Evolutionary conservation across 352 stramenopile species (phyloP), one percentile per base, ranked within the genome.

Genomic region (Globisporangium okanoganense): DNA sequence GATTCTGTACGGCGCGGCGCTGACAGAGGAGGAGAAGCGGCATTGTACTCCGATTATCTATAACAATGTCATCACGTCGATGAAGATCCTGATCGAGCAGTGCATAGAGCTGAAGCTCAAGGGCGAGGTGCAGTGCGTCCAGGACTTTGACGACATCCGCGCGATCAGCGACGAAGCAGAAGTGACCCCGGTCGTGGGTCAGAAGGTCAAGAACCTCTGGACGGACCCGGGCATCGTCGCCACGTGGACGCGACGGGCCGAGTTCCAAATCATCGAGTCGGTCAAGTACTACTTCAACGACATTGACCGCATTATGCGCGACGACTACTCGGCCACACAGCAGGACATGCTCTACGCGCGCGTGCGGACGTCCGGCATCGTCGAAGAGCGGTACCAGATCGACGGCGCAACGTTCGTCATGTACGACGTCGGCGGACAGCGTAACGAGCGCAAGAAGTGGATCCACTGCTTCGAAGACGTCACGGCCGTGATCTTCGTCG

Each of bases 381-480:
- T 98, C 41, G 97, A 97, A 62, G 94, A 98, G 67, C 85, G 89
- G 63, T 98, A 98, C 72, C 82, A 96, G 56, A 98, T 98, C 64
- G 93, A 98, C 66, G 90, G 88, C 43, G 95, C 95, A 25, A 93
- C 97, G n/a, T 98, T 98, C 67, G 92, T 97, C 68, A 98, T 98
- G 90, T 98, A 98, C 73, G 95, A 98, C 70, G 95, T 98, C 24
- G 96, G 96, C 48, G 96, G 96, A 8, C 96, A 99, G 75, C 82
- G 96, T 53, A 98, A 98, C 71, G 96, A 99, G 76, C 75, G 96
- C 22, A 97, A 97, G 68, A 98, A 99, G 77, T 99, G 96, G 95
- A 98, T 98, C 74, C 93, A 98, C 72, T 98, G 91, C 67, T 98
- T 99, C 65, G 96, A 99, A 69, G 90, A 98, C 68, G 94, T 98